Evolutionary conservation across 768 basidiomycete genomes (phyloP).

Genomic region (Rubroboletus pulcherrimus): DNA sequence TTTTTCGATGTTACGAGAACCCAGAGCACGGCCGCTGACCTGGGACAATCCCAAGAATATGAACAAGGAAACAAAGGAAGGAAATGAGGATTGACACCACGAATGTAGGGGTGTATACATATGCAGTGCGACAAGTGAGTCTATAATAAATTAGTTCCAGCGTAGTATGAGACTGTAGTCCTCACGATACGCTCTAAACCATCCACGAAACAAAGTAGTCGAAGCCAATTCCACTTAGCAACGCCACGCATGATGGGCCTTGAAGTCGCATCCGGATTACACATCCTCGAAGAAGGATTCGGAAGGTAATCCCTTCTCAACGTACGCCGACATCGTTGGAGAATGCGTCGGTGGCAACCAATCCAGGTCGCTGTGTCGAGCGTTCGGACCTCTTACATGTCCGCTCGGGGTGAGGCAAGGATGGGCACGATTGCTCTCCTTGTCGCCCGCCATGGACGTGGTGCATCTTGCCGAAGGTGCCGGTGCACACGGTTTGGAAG

Average conservation of each 20-base stretch:
- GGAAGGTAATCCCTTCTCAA: not conserved
- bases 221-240: not conserved
- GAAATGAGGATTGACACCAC: not conserved
- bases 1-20: too few species aligned
- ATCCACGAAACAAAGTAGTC: not conserved
- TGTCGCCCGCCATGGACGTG: not conserved
- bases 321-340: not conserved
- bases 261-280: not conserved
- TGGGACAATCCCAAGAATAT: not conserved
- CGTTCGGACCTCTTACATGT: not conserved
- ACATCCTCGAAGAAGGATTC: not conserved
- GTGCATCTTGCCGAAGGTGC: conserved; percentile 15
- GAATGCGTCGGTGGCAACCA: not conserved
- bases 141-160: not conserved
- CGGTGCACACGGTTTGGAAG: conserved; percentile 25
- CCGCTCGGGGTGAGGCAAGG: not conserved
- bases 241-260: not conserved
- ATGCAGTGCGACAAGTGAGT: not conserved
- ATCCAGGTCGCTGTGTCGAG: not conserved
- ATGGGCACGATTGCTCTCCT: not conserved
- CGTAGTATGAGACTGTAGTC: too few species aligned
- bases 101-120: not conserved
- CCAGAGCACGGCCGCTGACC: too few species aligned
- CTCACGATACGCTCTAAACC: too few species aligned
- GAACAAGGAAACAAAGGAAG: not conserved